Base-by-base conservation (phyloP, 352 stramenopile species). In the Phytophthora brassicae region DNA sequence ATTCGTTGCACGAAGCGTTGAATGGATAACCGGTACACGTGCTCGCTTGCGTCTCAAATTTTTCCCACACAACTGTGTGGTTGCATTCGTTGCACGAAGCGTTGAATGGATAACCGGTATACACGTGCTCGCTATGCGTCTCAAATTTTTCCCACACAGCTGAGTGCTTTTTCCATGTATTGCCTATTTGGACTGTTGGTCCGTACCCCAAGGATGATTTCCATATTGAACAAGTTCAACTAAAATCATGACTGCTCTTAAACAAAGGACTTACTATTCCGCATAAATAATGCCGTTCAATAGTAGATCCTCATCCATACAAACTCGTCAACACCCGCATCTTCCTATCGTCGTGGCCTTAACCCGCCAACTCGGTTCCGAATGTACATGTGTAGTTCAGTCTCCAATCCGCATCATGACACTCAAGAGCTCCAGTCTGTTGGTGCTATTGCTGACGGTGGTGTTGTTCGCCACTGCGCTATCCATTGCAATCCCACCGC, bases 351-450 rank as follows among this genome's bases (percentile, higher is more conserved):
- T 54, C 12, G 23, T 52, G 45, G 33, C 19, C 16, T 51, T 39
- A n/a, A n/a, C n/a, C n/a, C n/a, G n/a, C n/a, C 14, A 13, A 43
- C 36, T 43, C 38, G 17, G n/a, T 13, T 22, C 35, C 35, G 35
- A 14, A 39, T 39, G 7, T 1, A n/a, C n/a, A n/a, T n/a, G n/a
- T n/a, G n/a, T 8, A 13, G 14, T 39, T 11, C 49, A 66, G 58
- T 66, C 49, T 60, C 49, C 20, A 66, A 65, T 50, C 29, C 19
- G 35, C 59, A 16, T 29, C 11, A 68, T 64, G 53, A 22, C 39
- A 26, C 13, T 22, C 29, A 47, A 42, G 48, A 20, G n/a, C 33
- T 45, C 35, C 26, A 31, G 6, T 6, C 7, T 50, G 12, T 31
- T 63, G 36, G 44, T 63, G 29, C 33, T 60, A 6, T 44, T 68